Evolutionary conservation across 495 filamentous ascomycete genomes (phyloP), one percentile per base, ranked within the genome.

Genomic region (Penicillium egyptiacum): DNA sequence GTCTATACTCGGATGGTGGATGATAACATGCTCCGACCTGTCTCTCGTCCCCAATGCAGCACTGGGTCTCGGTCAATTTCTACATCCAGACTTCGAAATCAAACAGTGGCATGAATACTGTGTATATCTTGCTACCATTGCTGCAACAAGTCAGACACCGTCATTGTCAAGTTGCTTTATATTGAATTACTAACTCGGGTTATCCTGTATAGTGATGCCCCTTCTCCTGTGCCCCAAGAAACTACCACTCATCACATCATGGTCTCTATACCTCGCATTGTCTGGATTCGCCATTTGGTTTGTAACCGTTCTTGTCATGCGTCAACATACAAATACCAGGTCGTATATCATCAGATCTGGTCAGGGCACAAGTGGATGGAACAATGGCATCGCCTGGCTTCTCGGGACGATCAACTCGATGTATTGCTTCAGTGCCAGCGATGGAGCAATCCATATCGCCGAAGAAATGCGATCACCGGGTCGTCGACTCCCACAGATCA

Each of bases 1-100:
- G 41, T 67, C 63, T 2, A 62, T 69, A 6, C 26, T 76, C n/a
- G 73, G 60, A 9, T 76, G 71, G 69, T 73, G 69, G 69, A 63
- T 72, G 28, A 55, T 61, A 9, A 69, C 68, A 47, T 69, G 67
- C 6, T 70, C 65, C 22, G 39, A 64, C 19, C 9, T 44, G 11
- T 44, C 42, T 12, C 42, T 44, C 14, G n/a, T 23, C 5, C 20
- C 42, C 10, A 14, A 12, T 2, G 42, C 14, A 5, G 5, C 23
- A 3, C 19, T 22, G 19, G 42, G 42, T 5, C 19, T 44, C 11
- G 42, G 19, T 14, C 19, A 25, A 12, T 44, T 44, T 14, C 23
- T 19, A 23, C 20, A 25, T 44, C 42, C n/a, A 5, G 17, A 44
- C 11, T 44, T 22, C 23, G 23, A 5, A 5, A 23, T 14, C 0